A percentile compares a stretch with the other conserved stretches of the same genome.
These are phyloP conservation scores for Cryphonectria nitschkei DNA, from an alignment of 2,329 filamentous ascomycete species.

Conservation along the genomic window DNA sequence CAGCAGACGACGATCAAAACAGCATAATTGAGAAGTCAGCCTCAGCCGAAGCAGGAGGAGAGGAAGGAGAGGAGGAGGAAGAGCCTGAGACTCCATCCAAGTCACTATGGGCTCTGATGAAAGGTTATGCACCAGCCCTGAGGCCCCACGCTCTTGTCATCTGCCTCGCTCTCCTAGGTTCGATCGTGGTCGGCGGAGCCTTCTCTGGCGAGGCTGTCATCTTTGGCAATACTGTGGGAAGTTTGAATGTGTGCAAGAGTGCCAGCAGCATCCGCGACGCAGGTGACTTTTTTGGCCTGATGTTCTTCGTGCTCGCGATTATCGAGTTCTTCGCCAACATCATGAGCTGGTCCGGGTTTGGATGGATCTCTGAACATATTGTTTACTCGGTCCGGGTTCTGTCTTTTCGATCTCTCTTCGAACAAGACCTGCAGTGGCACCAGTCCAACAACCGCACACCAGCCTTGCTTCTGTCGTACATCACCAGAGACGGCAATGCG, in stretches of 20 bases:
- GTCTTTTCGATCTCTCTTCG: slow-evolving; percentile 59
- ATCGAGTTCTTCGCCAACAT: slow-evolving; percentile 64
- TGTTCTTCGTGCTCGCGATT: slow-evolving; percentile 64
- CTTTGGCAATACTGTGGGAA: slow-evolving; percentile 64
- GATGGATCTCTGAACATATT: slow-evolving; percentile 59
- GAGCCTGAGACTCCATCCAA: slow-evolving; percentile 26
- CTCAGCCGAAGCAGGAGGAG: background rate
- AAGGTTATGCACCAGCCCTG: slow-evolving; percentile 23
- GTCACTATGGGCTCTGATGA: slow-evolving; percentile 19
- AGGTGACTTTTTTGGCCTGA: slow-evolving; percentile 58
- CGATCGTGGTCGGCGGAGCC: slow-evolving; percentile 58
- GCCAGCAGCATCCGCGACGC: slow-evolving; percentile 50
- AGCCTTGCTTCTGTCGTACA: slow-evolving; percentile 64
- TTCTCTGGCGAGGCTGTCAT: slow-evolving; percentile 62
- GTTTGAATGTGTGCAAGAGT: slow-evolving; percentile 56
- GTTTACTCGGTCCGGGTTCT: slow-evolving; percentile 59
- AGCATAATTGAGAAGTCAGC: background rate
- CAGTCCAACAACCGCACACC: slow-evolving; percentile 66
- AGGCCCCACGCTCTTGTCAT: slow-evolving; percentile 34
- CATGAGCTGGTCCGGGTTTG: slow-evolving; percentile 59
- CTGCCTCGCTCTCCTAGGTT: slow-evolving; percentile 52
- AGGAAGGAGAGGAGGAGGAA: slow-evolving; percentile 19
- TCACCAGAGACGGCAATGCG: slow-evolving; percentile 70
- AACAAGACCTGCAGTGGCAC: slow-evolving; percentile 67
- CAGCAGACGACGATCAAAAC: background rate